Conservation (phyloP, 768 basidiomycete genomes). For the Tylopilus balloui region DNA sequence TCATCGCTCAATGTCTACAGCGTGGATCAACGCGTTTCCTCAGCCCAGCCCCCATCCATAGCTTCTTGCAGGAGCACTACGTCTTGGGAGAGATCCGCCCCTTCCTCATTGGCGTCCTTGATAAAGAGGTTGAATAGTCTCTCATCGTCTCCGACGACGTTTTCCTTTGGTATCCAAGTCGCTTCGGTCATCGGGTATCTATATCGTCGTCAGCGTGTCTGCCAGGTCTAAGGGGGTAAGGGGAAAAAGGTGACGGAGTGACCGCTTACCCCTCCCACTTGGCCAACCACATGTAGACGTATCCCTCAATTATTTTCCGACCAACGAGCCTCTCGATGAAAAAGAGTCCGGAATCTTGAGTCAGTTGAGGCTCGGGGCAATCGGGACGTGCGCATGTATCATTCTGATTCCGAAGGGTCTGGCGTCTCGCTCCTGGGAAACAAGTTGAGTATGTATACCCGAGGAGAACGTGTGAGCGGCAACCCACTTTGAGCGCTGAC, state of each 20-base stretch:
- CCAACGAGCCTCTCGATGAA: constrained; percentile 30
- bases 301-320: constrained; percentile 15
- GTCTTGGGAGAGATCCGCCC: constrained; percentile 12
- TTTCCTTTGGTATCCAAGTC: constrained; percentile 30
- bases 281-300: constrained; percentile 25
- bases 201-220: neutral
- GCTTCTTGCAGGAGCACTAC: constrained; percentile 26
- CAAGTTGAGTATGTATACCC: neutral
- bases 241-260: neutral
- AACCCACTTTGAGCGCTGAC: constrained; percentile 14
- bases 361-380: constrained; percentile 16
- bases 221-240: neutral
- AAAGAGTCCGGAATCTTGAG: constrained; percentile 9
- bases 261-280: constrained; percentile 32
- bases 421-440: constrained; percentile 15
- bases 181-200: constrained; percentile 29
- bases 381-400: constrained; percentile 25
- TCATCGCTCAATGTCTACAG: too few relatives aligned
- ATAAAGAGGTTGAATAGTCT: constrained; percentile 16
- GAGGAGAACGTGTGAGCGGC: neutral
- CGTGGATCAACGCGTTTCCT: neutral
- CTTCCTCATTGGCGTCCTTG: constrained; percentile 16
- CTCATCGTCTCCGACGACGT: constrained; percentile 17
- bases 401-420: constrained; percentile 4
- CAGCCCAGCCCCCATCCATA: constrained; percentile 14